These are phyloP conservation scores for Boletus rubroflammeus DNA, from an alignment of 768 basidiomycete genomes.

Conservation along the genomic window DNA sequence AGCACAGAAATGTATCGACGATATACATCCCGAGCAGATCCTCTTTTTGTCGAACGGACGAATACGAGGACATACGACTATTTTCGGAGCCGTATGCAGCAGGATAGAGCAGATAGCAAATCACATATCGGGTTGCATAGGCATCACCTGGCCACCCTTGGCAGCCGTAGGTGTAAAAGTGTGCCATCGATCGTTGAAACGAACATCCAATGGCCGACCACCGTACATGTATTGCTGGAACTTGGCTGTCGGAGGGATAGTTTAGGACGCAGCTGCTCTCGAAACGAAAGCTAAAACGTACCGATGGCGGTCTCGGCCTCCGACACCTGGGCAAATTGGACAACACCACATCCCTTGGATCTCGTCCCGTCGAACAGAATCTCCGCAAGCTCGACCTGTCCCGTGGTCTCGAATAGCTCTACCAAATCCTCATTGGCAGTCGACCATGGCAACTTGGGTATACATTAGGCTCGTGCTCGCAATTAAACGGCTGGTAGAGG, in stretches of 20 bases:
- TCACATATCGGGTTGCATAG: conserved; percentile 57
- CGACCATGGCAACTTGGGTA: conserved; percentile 87
- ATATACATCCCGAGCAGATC: background rate
- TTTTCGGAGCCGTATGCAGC: background rate
- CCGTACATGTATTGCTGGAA: conserved; percentile 97
- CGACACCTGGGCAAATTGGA: conserved; percentile 81
- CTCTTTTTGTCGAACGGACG: background rate
- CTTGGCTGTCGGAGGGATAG: conserved; percentile 52
- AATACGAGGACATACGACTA: background rate
- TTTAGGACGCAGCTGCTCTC: background rate
- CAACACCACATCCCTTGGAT: conserved; percentile 93
- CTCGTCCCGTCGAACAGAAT: conserved; percentile 90
- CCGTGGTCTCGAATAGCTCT: conserved; percentile 96
- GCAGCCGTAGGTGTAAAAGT: conserved; percentile 87
- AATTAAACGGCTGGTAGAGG: background rate
- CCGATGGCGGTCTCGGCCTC: conserved; percentile 96
- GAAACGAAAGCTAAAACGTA: conserved; percentile 29
- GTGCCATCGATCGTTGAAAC: conserved; percentile 95
- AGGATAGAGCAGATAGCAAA: background rate
- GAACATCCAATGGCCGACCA: conserved; percentile 83
- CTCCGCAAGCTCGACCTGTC: conserved; percentile 91
- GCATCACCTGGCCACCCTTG: conserved; percentile 73
- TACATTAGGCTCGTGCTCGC: background rate
- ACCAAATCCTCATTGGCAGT: conserved; percentile 98
- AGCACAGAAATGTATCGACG: background rate